Evolutionary conservation across 2,329 filamentous ascomycete genomes (phyloP).

Genomic region (Diaporthe ampelina): DNA sequence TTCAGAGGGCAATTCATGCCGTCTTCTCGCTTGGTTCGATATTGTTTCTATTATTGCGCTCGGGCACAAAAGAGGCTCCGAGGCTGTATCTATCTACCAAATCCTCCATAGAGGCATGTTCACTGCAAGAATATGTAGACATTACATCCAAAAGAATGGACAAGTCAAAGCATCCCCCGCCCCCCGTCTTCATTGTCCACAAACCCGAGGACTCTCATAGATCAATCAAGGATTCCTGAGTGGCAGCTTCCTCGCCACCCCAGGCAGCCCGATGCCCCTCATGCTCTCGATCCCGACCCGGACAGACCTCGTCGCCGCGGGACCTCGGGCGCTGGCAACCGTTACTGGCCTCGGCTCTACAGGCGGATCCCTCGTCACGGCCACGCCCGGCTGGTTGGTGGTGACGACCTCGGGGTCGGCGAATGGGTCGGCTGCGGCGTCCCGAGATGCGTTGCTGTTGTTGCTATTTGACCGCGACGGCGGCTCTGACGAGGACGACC

Average conservation of each 20-base stretch:
- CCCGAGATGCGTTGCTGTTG: slow-evolving; percentile 27
- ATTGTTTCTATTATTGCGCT: slow-evolving; percentile 16
- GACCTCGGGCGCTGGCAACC: background rate
- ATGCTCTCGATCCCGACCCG: slow-evolving; percentile 22
- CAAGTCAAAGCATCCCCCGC: background rate
- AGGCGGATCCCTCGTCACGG: background rate
- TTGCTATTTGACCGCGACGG: slow-evolving; percentile 30
- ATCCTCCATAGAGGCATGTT: slow-evolving; percentile 5
- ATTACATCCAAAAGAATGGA: slow-evolving; percentile 17
- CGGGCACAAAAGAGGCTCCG: background rate
- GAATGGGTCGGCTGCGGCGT: background rate
- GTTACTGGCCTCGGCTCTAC: background rate
- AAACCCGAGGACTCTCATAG: no score
- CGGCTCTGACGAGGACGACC: slow-evolving; percentile 1
- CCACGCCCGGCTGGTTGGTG: background rate
- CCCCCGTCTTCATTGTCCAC: background rate
- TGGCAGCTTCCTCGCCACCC: slow-evolving; percentile 24
- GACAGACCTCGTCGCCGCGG: background rate
- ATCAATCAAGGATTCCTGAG: background rate
- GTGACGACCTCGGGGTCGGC: background rate
- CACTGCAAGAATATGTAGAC: slow-evolving; percentile 21
- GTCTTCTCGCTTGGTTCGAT: background rate
- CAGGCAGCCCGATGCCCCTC: slow-evolving; percentile 23
- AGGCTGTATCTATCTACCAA: slow-evolving; percentile 4
- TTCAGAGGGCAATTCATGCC: background rate